Evolutionary conservation across 1,284 basidiomycete species (phyloP), one percentile per base, ranked within the genome.

Genomic region (Leccinum huronense): DNA sequence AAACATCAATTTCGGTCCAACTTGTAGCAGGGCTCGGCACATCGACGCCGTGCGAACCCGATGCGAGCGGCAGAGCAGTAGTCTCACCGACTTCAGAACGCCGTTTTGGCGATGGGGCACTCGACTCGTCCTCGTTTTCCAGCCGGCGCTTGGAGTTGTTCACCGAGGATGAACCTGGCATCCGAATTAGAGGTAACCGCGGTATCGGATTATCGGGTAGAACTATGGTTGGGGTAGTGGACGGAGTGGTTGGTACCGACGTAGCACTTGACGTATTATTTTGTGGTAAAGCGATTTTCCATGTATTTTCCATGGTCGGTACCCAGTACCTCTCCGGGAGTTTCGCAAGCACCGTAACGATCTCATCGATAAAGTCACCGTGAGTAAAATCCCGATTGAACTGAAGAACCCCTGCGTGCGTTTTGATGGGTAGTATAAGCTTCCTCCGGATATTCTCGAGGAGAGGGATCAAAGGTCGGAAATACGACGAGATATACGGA

Each of bases 341-440:
- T 51, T 51, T 51, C 23, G n/a, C 48, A 51, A 51, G 48, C 48
- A 51, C 48, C 23, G n/a, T 51, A 19, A 51, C 48, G 6, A 51
- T 51, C 9, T 11, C 48, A 51, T 51, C 48, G 11, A 51, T 51
- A 23, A 51, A 51, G 19, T 23, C 19, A 19, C 19, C 10, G 23
- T 51, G 48, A 9, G 48, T 51, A 27, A 51, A 51, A 51, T 27
- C 23, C 48, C 23, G 8, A 51, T 51, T 51, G 48, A 2, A 51
- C 19, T 23, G 19, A 51, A 51, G 19, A 23, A 51, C 45, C 45
- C 45, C 45, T 19, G n/a, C 19, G 8, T 51, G 45, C 19, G 9
- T n/a, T n/a, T 51, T 51, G 45, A 51, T 51, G 45, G 45, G 45
- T 51, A 51, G 19, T 51, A 51, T 51, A 19, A 51, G 45, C 45